Conservation (phyloP, 345 rosid genomes). For the Eucalyptus sp. region DNA sequence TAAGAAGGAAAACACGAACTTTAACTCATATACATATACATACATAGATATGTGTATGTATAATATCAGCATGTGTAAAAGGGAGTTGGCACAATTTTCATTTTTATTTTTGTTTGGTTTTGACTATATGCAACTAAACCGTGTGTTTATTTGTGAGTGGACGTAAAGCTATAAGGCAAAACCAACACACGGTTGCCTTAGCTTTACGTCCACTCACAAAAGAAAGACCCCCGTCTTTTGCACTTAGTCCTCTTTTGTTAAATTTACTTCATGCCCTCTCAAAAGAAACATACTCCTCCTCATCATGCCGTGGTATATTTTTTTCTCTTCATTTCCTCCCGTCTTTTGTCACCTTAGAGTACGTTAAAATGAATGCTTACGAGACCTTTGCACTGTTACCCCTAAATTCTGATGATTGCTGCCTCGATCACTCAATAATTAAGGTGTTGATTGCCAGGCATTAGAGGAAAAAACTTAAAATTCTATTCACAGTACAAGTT, state of each 20-base stretch:
- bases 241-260: not conserved
- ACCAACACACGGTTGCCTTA: not conserved
- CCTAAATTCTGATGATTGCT: not conserved
- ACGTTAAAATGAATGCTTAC: not conserved
- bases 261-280: not conserved
- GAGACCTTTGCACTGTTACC: not conserved
- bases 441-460: not conserved
- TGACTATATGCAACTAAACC: not conserved
- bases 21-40: not conserved
- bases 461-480: not conserved
- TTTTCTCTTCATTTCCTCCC: not conserved
- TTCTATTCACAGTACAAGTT: not conserved
- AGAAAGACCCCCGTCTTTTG: not conserved
- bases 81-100: not conserved
- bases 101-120: not conserved
- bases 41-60: too few relatives aligned
- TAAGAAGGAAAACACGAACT: not conserved
- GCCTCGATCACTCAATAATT: not conserved
- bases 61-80: not conserved
- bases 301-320: not conserved
- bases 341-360: not conserved
- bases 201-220: not conserved
- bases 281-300: not conserved
- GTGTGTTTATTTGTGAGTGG: not conserved
- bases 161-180: not conserved